These are phyloP conservation scores for Penicillium coffeae DNA, from an alignment of 495 filamentous ascomycete genomes.

Conservation along the genomic window DNA sequence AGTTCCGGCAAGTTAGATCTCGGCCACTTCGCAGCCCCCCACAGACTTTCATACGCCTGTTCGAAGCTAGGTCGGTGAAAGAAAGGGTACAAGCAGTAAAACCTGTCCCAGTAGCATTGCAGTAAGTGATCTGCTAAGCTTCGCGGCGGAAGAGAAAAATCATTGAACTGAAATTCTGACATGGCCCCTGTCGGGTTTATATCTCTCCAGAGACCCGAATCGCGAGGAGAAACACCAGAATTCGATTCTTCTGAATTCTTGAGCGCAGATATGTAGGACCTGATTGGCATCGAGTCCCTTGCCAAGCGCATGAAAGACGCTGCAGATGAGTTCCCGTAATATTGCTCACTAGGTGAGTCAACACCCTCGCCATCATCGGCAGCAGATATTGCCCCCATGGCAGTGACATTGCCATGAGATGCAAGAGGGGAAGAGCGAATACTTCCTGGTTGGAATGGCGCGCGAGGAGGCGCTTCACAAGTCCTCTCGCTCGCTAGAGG, in stretches of 20 bases:
- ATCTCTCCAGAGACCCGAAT: slow-evolving; percentile 23
- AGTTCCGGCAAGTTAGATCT: slow-evolving; percentile 18
- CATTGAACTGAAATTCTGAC: slow-evolving; percentile 21
- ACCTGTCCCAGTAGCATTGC: slow-evolving; percentile 35
- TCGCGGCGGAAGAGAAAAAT: slow-evolving; percentile 39
- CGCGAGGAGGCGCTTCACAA: slow-evolving; percentile 3
- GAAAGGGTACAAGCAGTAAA: slow-evolving; percentile 44
- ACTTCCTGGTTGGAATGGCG: not conserved
- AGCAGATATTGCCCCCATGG: slow-evolving; percentile 33
- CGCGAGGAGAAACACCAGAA: not conserved
- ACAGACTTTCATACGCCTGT: slow-evolving; percentile 40
- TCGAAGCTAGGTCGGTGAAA: slow-evolving; percentile 44
- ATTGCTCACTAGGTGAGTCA: slow-evolving; percentile 30
- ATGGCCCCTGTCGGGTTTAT: slow-evolving; percentile 9
- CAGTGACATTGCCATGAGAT: slow-evolving; percentile 27
- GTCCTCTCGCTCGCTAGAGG: not conserved
- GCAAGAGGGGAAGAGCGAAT: slow-evolving; percentile 19
- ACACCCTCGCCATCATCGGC: slow-evolving; percentile 21
- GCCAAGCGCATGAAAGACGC: slow-evolving; percentile 42
- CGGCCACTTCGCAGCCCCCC: slow-evolving; percentile 26
- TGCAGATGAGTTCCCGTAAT: slow-evolving; percentile 41
- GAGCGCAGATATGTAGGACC: slow-evolving; percentile 16
- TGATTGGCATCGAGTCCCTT: slow-evolving; percentile 20
- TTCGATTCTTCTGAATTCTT: slow-evolving; percentile 5
- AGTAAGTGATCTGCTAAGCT: slow-evolving; percentile 43